Percentiles rank a stretch among this genome's conserved stretches.
phyloP scores from a whole-genome alignment of 2,329 filamentous ascomycete species.

The Colletotrichum filicis region DNA sequence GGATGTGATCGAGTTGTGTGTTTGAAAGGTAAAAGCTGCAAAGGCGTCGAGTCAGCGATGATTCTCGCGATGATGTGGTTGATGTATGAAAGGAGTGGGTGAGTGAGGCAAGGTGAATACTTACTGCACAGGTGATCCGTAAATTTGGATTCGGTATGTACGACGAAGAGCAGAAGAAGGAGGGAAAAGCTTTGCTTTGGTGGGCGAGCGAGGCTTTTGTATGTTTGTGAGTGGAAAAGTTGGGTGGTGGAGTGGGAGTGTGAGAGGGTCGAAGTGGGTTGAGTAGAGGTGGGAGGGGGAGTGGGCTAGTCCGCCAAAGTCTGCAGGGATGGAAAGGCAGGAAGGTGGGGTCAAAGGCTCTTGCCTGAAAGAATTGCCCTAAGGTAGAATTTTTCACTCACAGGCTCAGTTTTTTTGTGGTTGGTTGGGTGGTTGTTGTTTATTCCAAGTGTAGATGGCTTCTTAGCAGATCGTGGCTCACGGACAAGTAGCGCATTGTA shows the following conservation, averaged over 20 bases:
- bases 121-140: conserved; percentile 14
- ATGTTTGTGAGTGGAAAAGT: conserved; percentile 4
- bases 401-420: not conserved
- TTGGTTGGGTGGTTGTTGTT: not conserved
- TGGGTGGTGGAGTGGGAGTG: conserved; percentile 3
- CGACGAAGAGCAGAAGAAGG: conserved; percentile 16
- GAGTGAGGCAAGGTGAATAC: not conserved
- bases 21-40: conserved; percentile 15
- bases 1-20: conserved; percentile 17
- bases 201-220: conserved; percentile 14
- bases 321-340: not conserved
- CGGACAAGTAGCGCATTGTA: not conserved
- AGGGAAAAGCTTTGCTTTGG: not conserved
- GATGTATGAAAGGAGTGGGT: not conserved
- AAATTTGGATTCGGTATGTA: conserved; percentile 17
- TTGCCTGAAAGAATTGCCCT: not conserved
- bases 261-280: conserved; percentile 14
- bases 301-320: not conserved
- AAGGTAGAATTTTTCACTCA: conserved; percentile 1
- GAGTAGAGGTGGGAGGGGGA: not conserved
- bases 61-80: too few relatives aligned
- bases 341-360: not conserved
- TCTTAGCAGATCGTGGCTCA: not conserved
- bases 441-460: not conserved
- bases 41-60: not conserved